Conservation (phyloP, 106 monocot genomes). For the Allium fistulosum region DNA sequence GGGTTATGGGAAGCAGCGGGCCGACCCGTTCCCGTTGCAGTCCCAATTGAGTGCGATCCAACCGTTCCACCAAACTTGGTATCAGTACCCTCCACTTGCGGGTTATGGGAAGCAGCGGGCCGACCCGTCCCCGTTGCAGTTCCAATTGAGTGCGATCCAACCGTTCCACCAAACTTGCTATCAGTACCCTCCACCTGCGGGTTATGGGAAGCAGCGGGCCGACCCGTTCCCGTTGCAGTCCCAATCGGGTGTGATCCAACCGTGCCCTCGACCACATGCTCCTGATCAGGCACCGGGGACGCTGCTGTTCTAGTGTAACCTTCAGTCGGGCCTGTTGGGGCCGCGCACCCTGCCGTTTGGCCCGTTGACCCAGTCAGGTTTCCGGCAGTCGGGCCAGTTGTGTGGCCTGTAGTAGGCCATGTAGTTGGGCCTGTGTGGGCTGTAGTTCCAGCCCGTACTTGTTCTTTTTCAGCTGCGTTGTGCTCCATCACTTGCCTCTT, state of each 20-base stretch:
- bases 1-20: too few relatives aligned
- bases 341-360: too few relatives aligned
- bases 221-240: not conserved
- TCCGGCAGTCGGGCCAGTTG: too few relatives aligned
- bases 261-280: not conserved
- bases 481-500: constrained; percentile 19
- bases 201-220: not conserved
- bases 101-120: not conserved
- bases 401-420: not conserved
- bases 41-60: too few relatives aligned
- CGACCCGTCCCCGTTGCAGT: not conserved
- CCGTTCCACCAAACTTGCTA: not conserved
- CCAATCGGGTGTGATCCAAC: not conserved
- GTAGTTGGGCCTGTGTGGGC: not conserved
- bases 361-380: too few relatives aligned
- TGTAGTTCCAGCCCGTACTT: not conserved
- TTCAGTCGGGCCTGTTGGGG: too few relatives aligned
- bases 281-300: not conserved
- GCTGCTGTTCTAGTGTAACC: not conserved
- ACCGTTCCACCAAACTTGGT: not conserved
- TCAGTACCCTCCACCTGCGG: not conserved
- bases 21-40: too few relatives aligned
- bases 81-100: not conserved
- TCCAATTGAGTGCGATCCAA: not conserved
- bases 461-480: constrained; percentile 19